These are phyloP conservation scores for Brassica balearica DNA, from an alignment of 441 rosid genomes.

Conservation along the genomic window DNA sequence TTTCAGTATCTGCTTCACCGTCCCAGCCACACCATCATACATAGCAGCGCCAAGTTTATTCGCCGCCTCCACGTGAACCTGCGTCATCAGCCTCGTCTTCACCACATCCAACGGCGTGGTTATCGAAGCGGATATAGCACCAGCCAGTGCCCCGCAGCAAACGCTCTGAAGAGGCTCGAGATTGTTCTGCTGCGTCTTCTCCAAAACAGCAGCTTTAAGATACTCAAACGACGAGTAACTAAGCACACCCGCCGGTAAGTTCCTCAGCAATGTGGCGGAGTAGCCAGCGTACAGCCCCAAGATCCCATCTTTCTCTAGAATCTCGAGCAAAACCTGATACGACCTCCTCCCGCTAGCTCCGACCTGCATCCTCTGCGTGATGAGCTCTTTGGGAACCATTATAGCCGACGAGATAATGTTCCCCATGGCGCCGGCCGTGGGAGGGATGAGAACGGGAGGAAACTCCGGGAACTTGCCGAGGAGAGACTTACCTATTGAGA, in stretches of 20 bases:
- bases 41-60: constrained; percentile 63
- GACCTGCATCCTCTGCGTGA: constrained; percentile 92
- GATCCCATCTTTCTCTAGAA: constrained; percentile 82
- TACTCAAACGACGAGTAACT: constrained; percentile 95
- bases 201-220: constrained; percentile 84
- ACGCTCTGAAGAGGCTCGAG: constrained; percentile 91
- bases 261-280: constrained; percentile 85
- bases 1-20: constrained; percentile 81
- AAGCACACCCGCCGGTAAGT: constrained; percentile 91
- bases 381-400: constrained; percentile 94
- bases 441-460: constrained; percentile 85
- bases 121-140: constrained; percentile 86
- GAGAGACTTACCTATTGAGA: constrained; percentile 55
- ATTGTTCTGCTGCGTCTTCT: constrained; percentile 56
- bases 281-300: constrained; percentile 91
- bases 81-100: constrained; percentile 96
- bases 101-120: constrained; percentile 93
- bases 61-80: constrained; percentile 58
- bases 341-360: constrained; percentile 82
- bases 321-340: constrained; percentile 71
- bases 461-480: constrained; percentile 62
- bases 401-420: constrained; percentile 90
- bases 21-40: constrained; percentile 64
- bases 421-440: constrained; percentile 97
- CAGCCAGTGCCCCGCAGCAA: constrained; percentile 88